phyloP scores from a whole-genome alignment of 306 rosid genomes.

The Vicia sativa region DNA sequence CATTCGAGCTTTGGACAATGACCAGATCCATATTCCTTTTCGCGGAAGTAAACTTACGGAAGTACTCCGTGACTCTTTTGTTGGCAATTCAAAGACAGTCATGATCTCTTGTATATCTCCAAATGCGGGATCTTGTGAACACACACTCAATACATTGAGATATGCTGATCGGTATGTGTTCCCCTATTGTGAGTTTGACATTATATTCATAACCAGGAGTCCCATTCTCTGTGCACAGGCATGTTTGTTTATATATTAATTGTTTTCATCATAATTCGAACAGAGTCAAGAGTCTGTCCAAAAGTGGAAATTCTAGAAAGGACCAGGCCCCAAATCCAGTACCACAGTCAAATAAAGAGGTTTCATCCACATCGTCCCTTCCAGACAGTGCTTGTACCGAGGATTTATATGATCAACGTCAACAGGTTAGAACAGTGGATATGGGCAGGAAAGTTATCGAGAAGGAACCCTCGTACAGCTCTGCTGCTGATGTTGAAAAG shows the following conservation, averaged over 20 bases:
- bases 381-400: conserved; percentile 57
- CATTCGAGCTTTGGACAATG: conserved; percentile 97
- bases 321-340: conserved; percentile 66
- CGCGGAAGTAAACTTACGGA: conserved; percentile 99
- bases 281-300: conserved; percentile 97
- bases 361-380: conserved; percentile 53
- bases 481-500: conserved; percentile 66
- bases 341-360: conserved; percentile 61
- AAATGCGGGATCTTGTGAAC: conserved; percentile 96
- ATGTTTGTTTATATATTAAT: conserved; percentile 35
- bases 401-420: conserved; percentile 61
- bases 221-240: conserved; percentile 5
- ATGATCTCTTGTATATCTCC: conserved; percentile 99
- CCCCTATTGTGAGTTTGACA: conserved; percentile 28
- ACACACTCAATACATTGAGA: conserved; percentile 95
- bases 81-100: conserved; percentile 95
- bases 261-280: conserved; percentile 38
- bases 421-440: conserved; percentile 67
- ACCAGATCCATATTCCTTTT: conserved; percentile 95
- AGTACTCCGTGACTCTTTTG: conserved; percentile 98
- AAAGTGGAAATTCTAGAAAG: conserved; percentile 83
- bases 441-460: conserved; percentile 58
- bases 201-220: conserved; percentile 11
- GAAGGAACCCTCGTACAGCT: conserved; percentile 61
- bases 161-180: conserved; percentile 85